Conservation (phyloP, 768 basidiomycete genomes). For the Nidularia sp. region DNA sequence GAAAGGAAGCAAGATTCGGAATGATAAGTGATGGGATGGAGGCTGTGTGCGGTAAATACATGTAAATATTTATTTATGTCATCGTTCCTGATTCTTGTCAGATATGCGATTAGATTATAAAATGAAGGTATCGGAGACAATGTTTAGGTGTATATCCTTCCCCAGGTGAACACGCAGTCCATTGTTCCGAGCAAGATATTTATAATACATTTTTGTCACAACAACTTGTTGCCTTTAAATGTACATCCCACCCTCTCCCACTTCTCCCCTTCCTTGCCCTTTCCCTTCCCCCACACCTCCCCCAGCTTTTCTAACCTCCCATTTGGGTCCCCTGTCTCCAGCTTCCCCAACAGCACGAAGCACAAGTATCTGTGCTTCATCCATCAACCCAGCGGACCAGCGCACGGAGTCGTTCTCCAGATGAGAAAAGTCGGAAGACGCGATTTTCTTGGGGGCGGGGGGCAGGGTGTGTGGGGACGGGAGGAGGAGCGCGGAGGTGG, state of each 20-base stretch:
- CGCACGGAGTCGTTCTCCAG: slow-evolving; percentile 25
- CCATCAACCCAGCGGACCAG: slow-evolving; percentile 31
- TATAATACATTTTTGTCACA: no score
- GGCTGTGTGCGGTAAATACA: no score
- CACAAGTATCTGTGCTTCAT: slow-evolving; percentile 28
- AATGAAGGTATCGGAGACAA: no score
- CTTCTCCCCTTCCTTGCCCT: slow-evolving; percentile 10
- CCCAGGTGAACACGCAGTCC: no score
- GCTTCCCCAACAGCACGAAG: slow-evolving; percentile 27
- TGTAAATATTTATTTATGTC: no score
- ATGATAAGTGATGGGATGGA: no score
- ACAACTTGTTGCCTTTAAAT: slow-evolving; percentile 20
- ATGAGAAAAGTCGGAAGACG: slow-evolving; percentile 23
- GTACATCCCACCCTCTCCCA: slow-evolving; percentile 52
- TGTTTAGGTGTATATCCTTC: no score
- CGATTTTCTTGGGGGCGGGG: slow-evolving; percentile 35
- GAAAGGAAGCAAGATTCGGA: no score
- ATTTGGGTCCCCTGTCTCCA: slow-evolving; percentile 4
- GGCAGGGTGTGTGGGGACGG: slow-evolving; percentile 41
- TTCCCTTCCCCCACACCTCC: slow-evolving; percentile 7
- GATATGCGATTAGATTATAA: no score
- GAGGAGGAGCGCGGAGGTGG: slow-evolving; percentile 37
- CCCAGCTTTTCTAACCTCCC: slow-evolving; percentile 5
- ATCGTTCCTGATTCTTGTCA: no score
- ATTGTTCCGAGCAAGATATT: no score